A percentile compares a stretch with the other conserved stretches of the same genome.
Evolutionary conservation across 176 grass and related monocot species (phyloP).

Genomic region (Eleusine coracana): DNA sequence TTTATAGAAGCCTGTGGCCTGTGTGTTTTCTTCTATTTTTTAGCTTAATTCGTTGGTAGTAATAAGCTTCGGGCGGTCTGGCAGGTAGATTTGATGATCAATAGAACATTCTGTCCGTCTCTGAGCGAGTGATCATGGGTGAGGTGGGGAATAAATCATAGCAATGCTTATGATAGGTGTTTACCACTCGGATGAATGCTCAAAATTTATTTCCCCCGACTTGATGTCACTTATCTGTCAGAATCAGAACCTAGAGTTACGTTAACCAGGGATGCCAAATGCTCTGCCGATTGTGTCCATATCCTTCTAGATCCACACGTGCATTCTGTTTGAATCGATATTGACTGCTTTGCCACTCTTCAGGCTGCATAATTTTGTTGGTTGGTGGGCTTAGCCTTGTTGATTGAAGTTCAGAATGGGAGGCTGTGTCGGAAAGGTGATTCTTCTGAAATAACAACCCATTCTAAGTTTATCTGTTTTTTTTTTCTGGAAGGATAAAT

Average conservation of each 20-base stretch:
- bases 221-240: background rate
- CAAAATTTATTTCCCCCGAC: background rate
- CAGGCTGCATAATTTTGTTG: conserved; percentile 3
- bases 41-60: background rate
- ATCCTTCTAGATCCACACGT: background rate
- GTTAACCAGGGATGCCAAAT: background rate
- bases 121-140: background rate
- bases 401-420: conserved; percentile 41
- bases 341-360: conserved; percentile 21
- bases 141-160: background rate
- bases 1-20: background rate
- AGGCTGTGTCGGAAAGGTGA: conserved; percentile 52
- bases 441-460: background rate
- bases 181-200: background rate
- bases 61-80: background rate
- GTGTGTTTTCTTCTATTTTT: background rate
- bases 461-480: background rate
- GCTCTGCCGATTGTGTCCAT: background rate
- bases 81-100: background rate
- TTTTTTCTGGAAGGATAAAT: background rate
- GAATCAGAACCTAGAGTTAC: background rate
- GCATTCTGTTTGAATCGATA: background rate
- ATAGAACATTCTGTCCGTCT: background rate
- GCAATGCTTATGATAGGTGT: background rate
- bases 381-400: background rate